A percentile compares a stretch with the other conserved stretches of the same genome.
Evolutionary conservation across 2,329 filamentous ascomycete genomes (phyloP).

Genomic region (Verruconis gallopava): DNA sequence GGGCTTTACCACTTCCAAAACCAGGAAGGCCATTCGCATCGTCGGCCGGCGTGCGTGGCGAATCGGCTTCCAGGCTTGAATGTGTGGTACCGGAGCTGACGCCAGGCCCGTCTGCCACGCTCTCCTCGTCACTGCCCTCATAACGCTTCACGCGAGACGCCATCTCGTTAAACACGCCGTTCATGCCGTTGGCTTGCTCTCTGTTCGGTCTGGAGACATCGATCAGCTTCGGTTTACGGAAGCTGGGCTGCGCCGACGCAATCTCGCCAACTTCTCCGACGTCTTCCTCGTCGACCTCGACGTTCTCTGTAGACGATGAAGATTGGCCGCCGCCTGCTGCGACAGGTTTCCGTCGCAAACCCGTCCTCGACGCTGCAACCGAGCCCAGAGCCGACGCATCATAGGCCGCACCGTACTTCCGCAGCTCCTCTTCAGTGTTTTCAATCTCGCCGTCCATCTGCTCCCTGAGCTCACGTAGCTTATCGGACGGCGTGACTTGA

Average conservation of each 20-base stretch:
- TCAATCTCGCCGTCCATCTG: slow-evolving; percentile 64
- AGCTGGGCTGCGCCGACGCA: slow-evolving; percentile 24
- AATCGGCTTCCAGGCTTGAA: slow-evolving; percentile 48
- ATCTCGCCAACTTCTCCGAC: slow-evolving; percentile 25
- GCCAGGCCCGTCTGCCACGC: slow-evolving; percentile 42
- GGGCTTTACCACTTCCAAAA: slow-evolving; percentile 32
- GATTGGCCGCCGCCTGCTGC: not conserved
- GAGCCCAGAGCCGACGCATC: slow-evolving; percentile 34
- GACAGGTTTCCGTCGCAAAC: slow-evolving; percentile 17
- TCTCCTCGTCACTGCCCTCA: slow-evolving; percentile 61
- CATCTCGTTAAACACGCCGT: slow-evolving; percentile 58
- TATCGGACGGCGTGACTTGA: slow-evolving; percentile 72
- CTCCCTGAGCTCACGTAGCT: slow-evolving; percentile 79
- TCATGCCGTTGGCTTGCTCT: slow-evolving; percentile 52
- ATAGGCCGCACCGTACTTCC: slow-evolving; percentile 23
- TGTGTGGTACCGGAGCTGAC: slow-evolving; percentile 64
- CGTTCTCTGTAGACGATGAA: too few species aligned
- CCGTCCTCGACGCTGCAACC: slow-evolving; percentile 13
- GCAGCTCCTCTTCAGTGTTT: slow-evolving; percentile 32
- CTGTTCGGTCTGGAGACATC: slow-evolving; percentile 50
- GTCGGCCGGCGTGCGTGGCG: not conserved
- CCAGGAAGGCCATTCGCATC: slow-evolving; percentile 21
- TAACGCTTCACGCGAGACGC: slow-evolving; percentile 60
- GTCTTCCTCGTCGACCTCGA: slow-evolving; percentile 21
- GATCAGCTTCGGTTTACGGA: slow-evolving; percentile 68